Percentiles rank a stretch among this genome's conserved stretches.
These are phyloP conservation scores for Fraxinus platypoda DNA, from an alignment of 305 asterid species.

Conservation along the genomic window DNA sequence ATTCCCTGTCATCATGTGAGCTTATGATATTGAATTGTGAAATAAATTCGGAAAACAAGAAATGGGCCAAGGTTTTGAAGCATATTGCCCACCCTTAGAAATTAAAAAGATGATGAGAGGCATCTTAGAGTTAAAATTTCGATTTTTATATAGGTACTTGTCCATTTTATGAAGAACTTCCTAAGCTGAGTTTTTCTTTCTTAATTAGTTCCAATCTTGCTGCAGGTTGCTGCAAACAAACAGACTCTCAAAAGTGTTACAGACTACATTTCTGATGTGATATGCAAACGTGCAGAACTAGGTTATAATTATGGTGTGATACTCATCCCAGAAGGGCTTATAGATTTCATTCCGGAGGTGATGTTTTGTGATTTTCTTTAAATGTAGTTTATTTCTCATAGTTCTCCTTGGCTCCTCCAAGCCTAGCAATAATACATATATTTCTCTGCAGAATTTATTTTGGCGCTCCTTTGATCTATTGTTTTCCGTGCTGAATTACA, in stretches of 20 bases:
- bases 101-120: not conserved
- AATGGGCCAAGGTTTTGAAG: not conserved
- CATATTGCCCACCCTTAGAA: not conserved
- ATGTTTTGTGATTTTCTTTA: not conserved
- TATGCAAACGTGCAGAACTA: slow-evolving; percentile 78
- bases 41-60: not conserved
- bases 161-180: slow-evolving; percentile 5
- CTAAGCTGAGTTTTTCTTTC: not conserved
- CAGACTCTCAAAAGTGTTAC: slow-evolving; percentile 84
- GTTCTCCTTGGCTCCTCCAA: not conserved
- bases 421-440: not conserved
- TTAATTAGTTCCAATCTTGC: slow-evolving; percentile 13
- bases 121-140: slow-evolving; percentile 11
- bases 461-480: slow-evolving; percentile 12
- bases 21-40: not conserved
- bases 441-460: not conserved
- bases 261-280: slow-evolving; percentile 80
- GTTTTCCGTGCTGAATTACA: slow-evolving; percentile 6
- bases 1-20: not conserved
- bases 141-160: not conserved
- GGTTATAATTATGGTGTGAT: slow-evolving; percentile 95
- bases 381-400: not conserved
- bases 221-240: slow-evolving; percentile 90
- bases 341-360: slow-evolving; percentile 99
- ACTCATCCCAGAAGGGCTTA: slow-evolving; percentile 96